These are phyloP conservation scores for Meyerozyma guilliermondii DNA, from an alignment of 1,139 yeast species.

Conservation along the genomic window DNA sequence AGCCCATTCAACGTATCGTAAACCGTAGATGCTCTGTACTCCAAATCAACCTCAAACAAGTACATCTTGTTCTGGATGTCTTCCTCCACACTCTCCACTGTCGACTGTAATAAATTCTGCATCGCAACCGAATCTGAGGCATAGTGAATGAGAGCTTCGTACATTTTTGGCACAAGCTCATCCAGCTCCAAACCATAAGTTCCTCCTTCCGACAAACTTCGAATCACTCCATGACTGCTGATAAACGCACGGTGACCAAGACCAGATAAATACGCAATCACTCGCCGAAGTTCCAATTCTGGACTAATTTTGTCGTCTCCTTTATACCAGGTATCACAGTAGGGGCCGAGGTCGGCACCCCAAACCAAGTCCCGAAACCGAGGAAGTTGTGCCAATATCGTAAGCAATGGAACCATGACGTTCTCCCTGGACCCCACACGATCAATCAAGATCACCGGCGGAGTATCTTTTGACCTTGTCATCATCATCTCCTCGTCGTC, in stretches of 20 bases:
- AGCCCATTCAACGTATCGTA: conserved; percentile 30
- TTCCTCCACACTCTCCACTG: conserved; percentile 23
- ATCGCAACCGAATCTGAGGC: conserved; percentile 9
- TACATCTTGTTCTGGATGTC: conserved; percentile 22
- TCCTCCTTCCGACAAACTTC: background rate
- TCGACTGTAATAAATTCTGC: conserved; percentile 16
- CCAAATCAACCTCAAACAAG: conserved; percentile 33
- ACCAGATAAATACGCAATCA: conserved; percentile 7
- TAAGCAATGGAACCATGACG: conserved; percentile 21
- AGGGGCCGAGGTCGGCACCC: conserved; percentile 11
- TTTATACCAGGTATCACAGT: conserved; percentile 10
- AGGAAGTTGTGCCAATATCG: conserved; percentile 21
- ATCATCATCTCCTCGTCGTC: background rate
- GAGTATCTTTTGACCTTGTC: conserved; percentile 6
- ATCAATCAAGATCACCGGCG: conserved; percentile 14
- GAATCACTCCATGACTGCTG: conserved; percentile 4
- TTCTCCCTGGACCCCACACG: conserved; percentile 17
- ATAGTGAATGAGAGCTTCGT: conserved; percentile 6
- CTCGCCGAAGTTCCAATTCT: conserved; percentile 6
- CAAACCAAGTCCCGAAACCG: conserved; percentile 13
- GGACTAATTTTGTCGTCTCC: conserved; percentile 5
- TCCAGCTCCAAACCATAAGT: background rate
- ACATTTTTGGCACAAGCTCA: conserved; percentile 1
- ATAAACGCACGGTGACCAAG: conserved; percentile 13
- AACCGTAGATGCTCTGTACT: conserved; percentile 20